Evolutionary conservation across 768 basidiomycete species (phyloP).

Genomic region (Cystofilobasidium macerans): DNA sequence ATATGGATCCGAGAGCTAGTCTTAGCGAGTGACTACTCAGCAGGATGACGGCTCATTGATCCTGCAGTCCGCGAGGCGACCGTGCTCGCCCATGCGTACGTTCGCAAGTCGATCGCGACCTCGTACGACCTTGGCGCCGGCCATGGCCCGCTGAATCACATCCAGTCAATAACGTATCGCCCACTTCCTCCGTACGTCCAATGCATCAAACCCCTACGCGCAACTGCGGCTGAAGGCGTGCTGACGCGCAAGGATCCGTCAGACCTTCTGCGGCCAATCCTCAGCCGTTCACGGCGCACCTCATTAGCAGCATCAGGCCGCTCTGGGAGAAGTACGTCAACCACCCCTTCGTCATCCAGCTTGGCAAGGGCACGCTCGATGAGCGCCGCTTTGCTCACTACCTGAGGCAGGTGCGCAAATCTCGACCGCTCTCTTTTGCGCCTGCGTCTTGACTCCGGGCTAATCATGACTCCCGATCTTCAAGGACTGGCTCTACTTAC

Average conservation of each 20-base stretch:
- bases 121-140: constrained; percentile 53
- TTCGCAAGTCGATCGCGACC: constrained; percentile 59
- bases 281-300: constrained; percentile 55
- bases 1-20: not conserved
- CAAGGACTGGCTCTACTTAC: constrained; percentile 38
- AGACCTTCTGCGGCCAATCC: constrained; percentile 54
- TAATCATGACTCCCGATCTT: no score
- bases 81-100: constrained; percentile 55
- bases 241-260: not conserved
- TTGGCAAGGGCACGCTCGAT: constrained; percentile 62
- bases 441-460: not conserved
- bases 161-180: constrained; percentile 49
- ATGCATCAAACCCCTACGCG: not conserved
- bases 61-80: constrained; percentile 52
- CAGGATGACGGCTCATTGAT: no score
- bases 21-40: no score
- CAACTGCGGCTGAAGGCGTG: not conserved
- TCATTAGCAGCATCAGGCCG: constrained; percentile 48
- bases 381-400: constrained; percentile 66
- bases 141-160: constrained; percentile 76
- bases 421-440: no score
- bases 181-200: constrained; percentile 51
- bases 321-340: constrained; percentile 65
- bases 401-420: constrained; percentile 43
- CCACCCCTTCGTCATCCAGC: constrained; percentile 68